Base-by-base conservation (phyloP, 257 asterid species). In the Handroanthus guayacan region DNA sequence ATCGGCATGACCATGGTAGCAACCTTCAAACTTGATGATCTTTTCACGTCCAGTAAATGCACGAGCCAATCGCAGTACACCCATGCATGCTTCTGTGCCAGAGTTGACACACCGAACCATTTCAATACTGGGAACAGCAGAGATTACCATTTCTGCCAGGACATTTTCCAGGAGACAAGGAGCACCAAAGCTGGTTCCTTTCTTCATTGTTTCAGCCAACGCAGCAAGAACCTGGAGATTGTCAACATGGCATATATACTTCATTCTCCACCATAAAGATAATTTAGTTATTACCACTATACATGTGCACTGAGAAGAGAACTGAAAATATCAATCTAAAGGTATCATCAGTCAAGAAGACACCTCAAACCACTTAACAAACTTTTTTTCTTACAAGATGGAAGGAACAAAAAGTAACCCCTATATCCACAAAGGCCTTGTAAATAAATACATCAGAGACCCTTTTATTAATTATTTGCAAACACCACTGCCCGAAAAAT, bases 21-120 rank as follows among this genome's bases (percentile, higher is more conserved):
- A 95, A 44, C 99, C 99, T 86, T 95, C 99, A 43, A 95, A 95
- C 80, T 95, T 95, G 78, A 93, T 87, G 66, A 95, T 75, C 88
- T 95, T 95, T 77, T 85, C 85, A 2, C 93, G 89, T 36, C 96
- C 89, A 0, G 99, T 95, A 78, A 80, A 95, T 44, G 99, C 99
- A 62, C 99, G 99, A 62, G 98, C 98, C 84, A 95, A 80, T 17
- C 99, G 87, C 41, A 95, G 87, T 51, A 95, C 91, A 1, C 97
- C 97, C 99, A 93, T 95, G 83, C 99, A 95, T 63, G 99, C 99
- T 82, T 95, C 99, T 67, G 99, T 95, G 61, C 99, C 99, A 0
- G 99, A 95, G 87, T 95, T 95, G 79, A 95, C 99, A 77, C 93
- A 93, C 1, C 99, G 92, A 71, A 95, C 99, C 99, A 95, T 95